Conservation (phyloP, 495 filamentous ascomycete genomes). For the Hypoxylon fragiforme region DNA sequence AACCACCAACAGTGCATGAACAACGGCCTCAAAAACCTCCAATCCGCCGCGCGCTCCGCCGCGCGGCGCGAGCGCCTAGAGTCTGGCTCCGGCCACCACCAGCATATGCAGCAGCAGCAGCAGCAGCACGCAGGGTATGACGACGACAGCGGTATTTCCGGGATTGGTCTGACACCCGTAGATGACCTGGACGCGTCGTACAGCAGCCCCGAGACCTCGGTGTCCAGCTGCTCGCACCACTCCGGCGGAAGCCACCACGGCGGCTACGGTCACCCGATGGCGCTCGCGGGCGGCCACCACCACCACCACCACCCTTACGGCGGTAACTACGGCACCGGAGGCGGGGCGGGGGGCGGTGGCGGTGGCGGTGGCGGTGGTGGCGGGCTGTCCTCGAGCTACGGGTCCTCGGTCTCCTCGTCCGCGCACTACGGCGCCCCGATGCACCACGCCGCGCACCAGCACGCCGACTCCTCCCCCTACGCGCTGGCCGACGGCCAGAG, state of each 20-base stretch:
- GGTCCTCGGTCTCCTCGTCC: conserved; percentile 36
- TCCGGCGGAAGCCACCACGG: conserved; percentile 39
- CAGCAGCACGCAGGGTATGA: too few species aligned
- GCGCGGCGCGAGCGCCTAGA: conserved; percentile 56
- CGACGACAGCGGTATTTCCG: conserved; percentile 54
- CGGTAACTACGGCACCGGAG: neutral
- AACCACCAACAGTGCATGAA: conserved; percentile 64
- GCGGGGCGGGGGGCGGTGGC: neutral
- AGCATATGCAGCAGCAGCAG: too few species aligned
- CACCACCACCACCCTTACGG: conserved; percentile 29
- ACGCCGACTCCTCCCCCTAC: conserved; percentile 52
- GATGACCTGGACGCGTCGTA: conserved; percentile 54
- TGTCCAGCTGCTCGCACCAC: conserved; percentile 38
- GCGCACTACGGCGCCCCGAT: conserved; percentile 48
- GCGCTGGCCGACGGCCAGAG: conserved; percentile 49
- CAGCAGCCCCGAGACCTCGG: conserved; percentile 52
- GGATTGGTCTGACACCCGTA: conserved; percentile 53
- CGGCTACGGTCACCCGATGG: conserved; percentile 35
- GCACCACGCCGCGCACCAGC: conserved; percentile 45
- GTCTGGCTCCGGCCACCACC: conserved; percentile 43
- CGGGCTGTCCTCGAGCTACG: conserved; percentile 39
- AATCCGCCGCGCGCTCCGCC: conserved; percentile 54
- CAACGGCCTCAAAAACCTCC: conserved; percentile 61
- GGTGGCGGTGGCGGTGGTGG: conserved; percentile 13
- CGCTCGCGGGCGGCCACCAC: too few species aligned